Evolutionary conservation across 768 basidiomycete genomes (phyloP), one percentile per base, ranked within the genome.

Genomic region (Phylloporus rhodoxanthus): DNA sequence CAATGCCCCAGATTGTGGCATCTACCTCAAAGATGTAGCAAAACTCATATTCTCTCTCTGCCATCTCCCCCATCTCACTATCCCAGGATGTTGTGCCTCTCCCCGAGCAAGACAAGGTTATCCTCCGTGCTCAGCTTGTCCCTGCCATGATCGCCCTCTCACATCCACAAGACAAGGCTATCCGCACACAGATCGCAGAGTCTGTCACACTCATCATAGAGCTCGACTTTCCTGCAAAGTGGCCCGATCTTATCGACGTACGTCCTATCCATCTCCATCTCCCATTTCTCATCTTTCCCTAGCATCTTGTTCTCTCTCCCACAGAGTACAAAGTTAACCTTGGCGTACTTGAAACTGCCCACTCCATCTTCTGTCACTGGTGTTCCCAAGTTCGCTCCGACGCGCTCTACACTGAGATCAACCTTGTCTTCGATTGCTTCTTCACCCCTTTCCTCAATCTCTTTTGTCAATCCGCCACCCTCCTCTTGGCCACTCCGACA

Each of bases 311-410:
- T 17, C 65, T 98, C 13, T 91, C 91, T 2, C 71, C 74, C 4
- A 79, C 84, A 3, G 83, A 95, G 58, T 94, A 91, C 63, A 82
- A 84, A 51, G 67, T 89, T 55, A 98, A 96, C 66, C 74, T 94
- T 20, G 90, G 88, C 42, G 89, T 99, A 8, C 77, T 99, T 38
- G 82, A 96, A 62, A 93, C 93, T 0, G 93, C 93, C 0, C 96
- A 97, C 66, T 94, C 91, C 33, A 97, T 99, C 60, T 98, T 97
- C 72, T 79, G 75, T 37, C 86, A 85, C 41, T 99, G 95, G 95
- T 82, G 95, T 38, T 83, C 91, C 2, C 87, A 87, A 59, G 87
- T 92, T 55, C 82, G 92, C 50, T 87, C 89, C 11, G 87, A 99
- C 68, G 67, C 77, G 34, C 82, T 99, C 40, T 98, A 84, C 73